Base-by-base conservation (phyloP, 257 asterid species). In the Solanum peruvianum region DNA sequence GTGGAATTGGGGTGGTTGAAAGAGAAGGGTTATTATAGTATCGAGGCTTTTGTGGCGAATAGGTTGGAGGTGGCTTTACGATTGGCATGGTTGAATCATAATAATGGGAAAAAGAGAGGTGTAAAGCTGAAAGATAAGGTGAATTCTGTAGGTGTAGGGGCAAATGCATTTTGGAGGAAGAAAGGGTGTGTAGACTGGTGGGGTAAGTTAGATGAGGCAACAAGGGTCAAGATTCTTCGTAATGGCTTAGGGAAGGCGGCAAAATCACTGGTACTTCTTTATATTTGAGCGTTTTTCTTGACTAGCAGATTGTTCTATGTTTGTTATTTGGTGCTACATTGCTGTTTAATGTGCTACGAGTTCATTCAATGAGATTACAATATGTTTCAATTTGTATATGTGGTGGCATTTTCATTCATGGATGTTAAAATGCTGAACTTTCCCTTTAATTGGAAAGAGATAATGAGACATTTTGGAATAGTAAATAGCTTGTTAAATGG, bases 101-200 rank as follows among this genome's bases (percentile, higher is more conserved):
- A 84, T 90, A 88, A 88, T 89, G 98, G 96, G 86, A 94, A 92
- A 92, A 95, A 93, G 92, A 91, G 94, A 87, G 95, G 95, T 35
- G 93, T 87, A 62, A 94, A 93, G 89, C 91, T 95, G 93, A 96
- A 92, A 91, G 98, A 95, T 84, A 95, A 89, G 91, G 88, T 94
- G 91, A 92, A 76, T 87, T 93, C 90, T 16, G 93, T 93, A 42
- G 96, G 98, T 64, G 87, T 93, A 58, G 97, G 98, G 5, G 95
- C 91, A 2, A 97, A 95, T 88, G 88, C 93, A 88, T 97, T 94
- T 89, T 94, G 98, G 99, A 94, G 99, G 98, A 97, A 95, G 94
- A 97, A 94, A 90, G 98, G 98, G 39, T 97, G 98, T 85, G 87
- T 95, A 44, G 99, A 97, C 92, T 97, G 99, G 99, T 95, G 99